phyloP scores from a whole-genome alignment of 306 rosid species.

The Herpetospermum pedunculosum region DNA sequence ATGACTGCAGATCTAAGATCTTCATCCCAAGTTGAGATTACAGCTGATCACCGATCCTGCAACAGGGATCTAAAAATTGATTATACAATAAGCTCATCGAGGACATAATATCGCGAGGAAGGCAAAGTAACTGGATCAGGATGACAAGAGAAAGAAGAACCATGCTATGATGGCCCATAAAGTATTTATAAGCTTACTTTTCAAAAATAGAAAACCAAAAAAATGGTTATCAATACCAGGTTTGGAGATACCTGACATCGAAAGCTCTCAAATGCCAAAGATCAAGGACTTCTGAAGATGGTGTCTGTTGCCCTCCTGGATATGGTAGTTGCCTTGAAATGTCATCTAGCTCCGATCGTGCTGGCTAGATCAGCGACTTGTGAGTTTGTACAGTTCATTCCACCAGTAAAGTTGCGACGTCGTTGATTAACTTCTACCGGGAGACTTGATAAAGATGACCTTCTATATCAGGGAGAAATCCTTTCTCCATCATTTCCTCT shows the following conservation, averaged over 20 bases:
- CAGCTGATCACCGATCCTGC: background rate
- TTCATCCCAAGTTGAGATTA: background rate
- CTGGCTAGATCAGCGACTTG: background rate
- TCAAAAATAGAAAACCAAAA: no score
- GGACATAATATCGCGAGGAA: background rate
- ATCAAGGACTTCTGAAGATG: background rate
- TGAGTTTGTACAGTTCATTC: background rate
- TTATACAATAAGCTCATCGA: background rate
- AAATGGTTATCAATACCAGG: no score
- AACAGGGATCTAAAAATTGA: background rate
- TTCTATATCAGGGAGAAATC: constrained; percentile 61
- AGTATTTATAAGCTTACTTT: no score
- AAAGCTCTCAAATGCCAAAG: background rate
- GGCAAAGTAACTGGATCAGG: background rate
- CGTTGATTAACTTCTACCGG: constrained; percentile 19
- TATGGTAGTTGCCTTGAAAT: background rate
- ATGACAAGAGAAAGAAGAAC: no score
- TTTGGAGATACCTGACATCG: no score
- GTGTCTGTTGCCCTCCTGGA: background rate
- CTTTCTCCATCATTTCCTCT: constrained; percentile 64
- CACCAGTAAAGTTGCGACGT: background rate
- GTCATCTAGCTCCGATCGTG: background rate
- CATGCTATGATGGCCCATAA: background rate
- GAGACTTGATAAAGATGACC: constrained; percentile 54
- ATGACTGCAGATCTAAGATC: background rate